Conservation (phyloP, 805 yeast species). For the Suhomyces faveliae region DNA sequence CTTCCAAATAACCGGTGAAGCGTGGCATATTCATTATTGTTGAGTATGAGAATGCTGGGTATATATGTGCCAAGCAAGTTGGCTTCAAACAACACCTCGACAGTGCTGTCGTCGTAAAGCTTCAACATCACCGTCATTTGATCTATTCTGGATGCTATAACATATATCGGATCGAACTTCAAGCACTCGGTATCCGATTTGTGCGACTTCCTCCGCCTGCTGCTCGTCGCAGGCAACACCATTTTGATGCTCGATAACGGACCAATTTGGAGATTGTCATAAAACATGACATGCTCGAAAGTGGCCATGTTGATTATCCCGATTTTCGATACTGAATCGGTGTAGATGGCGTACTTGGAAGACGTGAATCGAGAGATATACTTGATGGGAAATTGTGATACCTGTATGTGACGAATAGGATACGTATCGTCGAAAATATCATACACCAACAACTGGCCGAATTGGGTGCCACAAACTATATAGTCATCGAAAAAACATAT, state of each 20-base stretch:
- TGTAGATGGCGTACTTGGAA: constrained; percentile 19
- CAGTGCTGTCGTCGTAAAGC: constrained; percentile 18
- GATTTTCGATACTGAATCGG: constrained; percentile 31
- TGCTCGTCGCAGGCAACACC: constrained; percentile 8
- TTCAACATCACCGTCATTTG: constrained; percentile 22
- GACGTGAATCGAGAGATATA: constrained; percentile 16
- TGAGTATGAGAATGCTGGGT: constrained; percentile 11
- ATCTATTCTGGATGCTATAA: constrained; percentile 22
- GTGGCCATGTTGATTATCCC: constrained; percentile 23
- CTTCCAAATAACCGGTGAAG: constrained; percentile 11
- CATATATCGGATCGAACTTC: constrained; percentile 23
- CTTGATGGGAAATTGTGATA: constrained; percentile 27
- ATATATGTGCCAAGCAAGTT: constrained; percentile 13
- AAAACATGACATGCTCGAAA: constrained; percentile 15
- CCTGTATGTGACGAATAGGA: constrained; percentile 12
- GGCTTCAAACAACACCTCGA: constrained; percentile 15
- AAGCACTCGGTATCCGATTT: constrained; percentile 4
- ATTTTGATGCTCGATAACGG: constrained; percentile 18
- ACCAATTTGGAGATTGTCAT: constrained; percentile 24
- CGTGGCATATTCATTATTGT: constrained; percentile 7
- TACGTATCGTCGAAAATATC: constrained; percentile 13
- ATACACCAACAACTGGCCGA: constrained; percentile 27
- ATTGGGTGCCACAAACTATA: constrained; percentile 30
- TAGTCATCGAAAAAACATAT: constrained; percentile 16
- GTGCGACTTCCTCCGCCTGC: constrained; percentile 7